Conservation (phyloP, 768 basidiomycete species). For the Rhizopogon vulgaris region DNA sequence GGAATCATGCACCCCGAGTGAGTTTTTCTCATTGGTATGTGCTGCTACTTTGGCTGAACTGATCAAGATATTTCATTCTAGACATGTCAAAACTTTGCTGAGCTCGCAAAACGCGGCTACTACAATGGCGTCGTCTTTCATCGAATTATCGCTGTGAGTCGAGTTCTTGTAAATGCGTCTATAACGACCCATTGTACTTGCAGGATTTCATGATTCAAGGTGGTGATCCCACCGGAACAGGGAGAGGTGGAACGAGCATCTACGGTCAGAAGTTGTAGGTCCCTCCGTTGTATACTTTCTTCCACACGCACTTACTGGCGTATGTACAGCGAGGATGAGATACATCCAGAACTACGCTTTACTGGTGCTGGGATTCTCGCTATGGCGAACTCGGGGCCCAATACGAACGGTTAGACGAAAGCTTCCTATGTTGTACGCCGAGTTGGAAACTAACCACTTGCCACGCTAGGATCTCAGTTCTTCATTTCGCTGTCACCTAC, state of each 20-base stretch:
- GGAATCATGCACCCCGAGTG: conserved; percentile 80
- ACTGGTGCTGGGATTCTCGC: conserved; percentile 95
- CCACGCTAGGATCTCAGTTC: conserved; percentile 79
- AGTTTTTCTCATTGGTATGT: conserved; percentile 4
- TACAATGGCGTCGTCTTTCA: conserved; percentile 90
- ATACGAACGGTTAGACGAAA: conserved; percentile 61
- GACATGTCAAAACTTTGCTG: conserved; percentile 95
- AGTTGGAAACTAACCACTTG: conserved; percentile 11
- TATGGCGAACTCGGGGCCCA: conserved; percentile 97
- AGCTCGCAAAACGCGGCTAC: conserved; percentile 86
- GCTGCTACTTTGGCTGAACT: conserved; percentile 8
- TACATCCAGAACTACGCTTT: conserved; percentile 86
- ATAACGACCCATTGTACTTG: background rate
- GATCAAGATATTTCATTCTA: conserved; percentile 26
- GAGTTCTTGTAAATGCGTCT: background rate
- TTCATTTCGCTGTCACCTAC: conserved; percentile 84
- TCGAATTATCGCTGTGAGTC: conserved; percentile 76
- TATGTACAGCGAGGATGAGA: conserved; percentile 74
- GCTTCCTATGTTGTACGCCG: conserved; percentile 12
- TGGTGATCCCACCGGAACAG: conserved; percentile 95
- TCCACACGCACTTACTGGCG: background rate
- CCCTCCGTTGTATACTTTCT: background rate
- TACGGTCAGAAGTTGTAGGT: conserved; percentile 84
- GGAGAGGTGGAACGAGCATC: conserved; percentile 84
- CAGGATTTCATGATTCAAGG: conserved; percentile 98